Evolutionary conservation across 768 basidiomycete genomes (phyloP).

Genomic region (Hortiboletus flavorubellus): DNA sequence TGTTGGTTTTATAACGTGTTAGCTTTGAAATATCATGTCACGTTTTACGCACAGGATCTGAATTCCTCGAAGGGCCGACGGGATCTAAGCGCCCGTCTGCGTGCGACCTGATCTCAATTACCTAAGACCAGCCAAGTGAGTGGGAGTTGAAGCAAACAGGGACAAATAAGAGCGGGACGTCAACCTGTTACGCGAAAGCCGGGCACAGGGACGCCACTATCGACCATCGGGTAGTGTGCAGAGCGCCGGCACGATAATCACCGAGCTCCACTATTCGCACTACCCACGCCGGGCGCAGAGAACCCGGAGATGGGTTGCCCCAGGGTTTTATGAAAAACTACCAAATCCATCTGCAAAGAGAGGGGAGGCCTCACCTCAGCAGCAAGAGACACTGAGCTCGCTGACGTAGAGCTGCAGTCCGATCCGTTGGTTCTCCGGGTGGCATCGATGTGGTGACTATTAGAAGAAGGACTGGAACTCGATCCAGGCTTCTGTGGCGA

Average conservation of each 20-base stretch:
- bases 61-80: conserved; percentile 6
- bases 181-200: neutral
- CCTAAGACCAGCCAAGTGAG: conserved; percentile 23
- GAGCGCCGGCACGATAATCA: conserved; percentile 19
- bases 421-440: conserved; percentile 26
- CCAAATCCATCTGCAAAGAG: conserved; percentile 9
- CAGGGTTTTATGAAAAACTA: conserved; percentile 10
- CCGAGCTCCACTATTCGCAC: conserved; percentile 18
- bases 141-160: neutral
- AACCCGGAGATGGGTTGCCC: conserved; percentile 11
- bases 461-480: conserved; percentile 23
- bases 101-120: conserved; percentile 22
- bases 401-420: conserved; percentile 21
- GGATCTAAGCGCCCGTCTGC: conserved; percentile 16
- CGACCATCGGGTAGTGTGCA: neutral
- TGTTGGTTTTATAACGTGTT: conserved; percentile 23
- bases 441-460: conserved; percentile 25
- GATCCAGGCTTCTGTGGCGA: conserved; percentile 26
- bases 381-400: conserved; percentile 19
- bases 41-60: conserved; percentile 20
- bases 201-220: neutral
- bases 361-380: conserved; percentile 21
- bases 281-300: conserved; percentile 9
- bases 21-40: conserved; percentile 14
- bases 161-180: conserved; percentile 14